Percentiles rank a stretch among this genome's conserved stretches.
Evolutionary conservation across 768 basidiomycete species (phyloP).

Genomic region (Mycena kentingensis): DNA sequence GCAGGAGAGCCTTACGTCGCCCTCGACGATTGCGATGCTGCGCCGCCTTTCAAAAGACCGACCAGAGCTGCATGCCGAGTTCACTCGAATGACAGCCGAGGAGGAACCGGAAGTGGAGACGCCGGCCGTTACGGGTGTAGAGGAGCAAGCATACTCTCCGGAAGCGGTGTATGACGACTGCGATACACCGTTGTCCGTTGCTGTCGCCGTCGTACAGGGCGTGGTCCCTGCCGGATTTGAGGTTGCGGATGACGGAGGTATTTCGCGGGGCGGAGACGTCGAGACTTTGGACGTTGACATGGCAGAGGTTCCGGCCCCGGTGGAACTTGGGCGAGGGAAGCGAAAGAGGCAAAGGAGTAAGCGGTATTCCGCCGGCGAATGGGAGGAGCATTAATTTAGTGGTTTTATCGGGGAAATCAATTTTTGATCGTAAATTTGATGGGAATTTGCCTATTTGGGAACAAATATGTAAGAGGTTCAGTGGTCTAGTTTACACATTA

Average conservation of each 20-base stretch:
- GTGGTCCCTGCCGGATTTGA: background rate
- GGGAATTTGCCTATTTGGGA: too few species aligned
- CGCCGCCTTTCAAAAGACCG: background rate
- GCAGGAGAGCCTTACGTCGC: background rate
- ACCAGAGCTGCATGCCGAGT: background rate
- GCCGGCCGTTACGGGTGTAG: background rate
- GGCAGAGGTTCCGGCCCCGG: too few species aligned
- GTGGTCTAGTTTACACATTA: too few species aligned
- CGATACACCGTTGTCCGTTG: conserved; percentile 13
- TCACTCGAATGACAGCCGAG: background rate
- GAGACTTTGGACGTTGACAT: conserved; percentile 2
- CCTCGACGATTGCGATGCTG: background rate
- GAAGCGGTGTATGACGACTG: conserved; percentile 10
- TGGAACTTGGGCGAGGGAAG: too few species aligned
- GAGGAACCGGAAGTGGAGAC: background rate
- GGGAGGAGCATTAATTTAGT: too few species aligned
- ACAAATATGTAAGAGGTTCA: too few species aligned
- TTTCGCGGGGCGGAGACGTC: conserved; percentile 6
- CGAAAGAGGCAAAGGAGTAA: too few species aligned
- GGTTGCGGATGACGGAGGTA: conserved; percentile 2
- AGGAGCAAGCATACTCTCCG: background rate
- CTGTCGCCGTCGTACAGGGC: conserved; percentile 6
- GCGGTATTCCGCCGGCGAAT: too few species aligned
- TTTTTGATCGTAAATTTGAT: too few species aligned
- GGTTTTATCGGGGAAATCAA: too few species aligned